Percentiles rank a stretch among this genome's conserved stretches.
Evolutionary conservation across 2,329 filamentous ascomycete genomes (phyloP).

Genomic region (Neonectria ditissima): DNA sequence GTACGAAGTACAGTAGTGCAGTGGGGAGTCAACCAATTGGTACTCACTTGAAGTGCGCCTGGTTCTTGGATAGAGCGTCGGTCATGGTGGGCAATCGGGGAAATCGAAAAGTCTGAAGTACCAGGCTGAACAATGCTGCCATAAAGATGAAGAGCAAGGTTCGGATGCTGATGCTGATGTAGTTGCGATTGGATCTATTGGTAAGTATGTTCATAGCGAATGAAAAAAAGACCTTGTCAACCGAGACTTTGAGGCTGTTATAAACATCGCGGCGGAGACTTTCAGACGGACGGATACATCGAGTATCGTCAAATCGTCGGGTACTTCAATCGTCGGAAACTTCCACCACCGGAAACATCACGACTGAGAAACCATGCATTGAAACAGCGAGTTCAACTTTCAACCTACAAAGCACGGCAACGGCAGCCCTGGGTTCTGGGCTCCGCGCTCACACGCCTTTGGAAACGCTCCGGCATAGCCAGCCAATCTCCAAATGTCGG

Average conservation of each 20-base stretch:
- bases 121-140: neutral
- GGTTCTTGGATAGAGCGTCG: constrained; percentile 50
- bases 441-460: constrained; percentile 4
- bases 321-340: constrained; percentile 8
- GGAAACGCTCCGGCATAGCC: constrained; percentile 1
- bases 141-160: neutral
- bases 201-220: neutral
- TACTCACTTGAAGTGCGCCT: constrained; percentile 58
- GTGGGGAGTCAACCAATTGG: constrained; percentile 12
- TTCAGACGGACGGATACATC: constrained; percentile 46
- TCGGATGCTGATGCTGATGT: neutral
- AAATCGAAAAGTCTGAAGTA: constrained; percentile 18
- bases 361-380: neutral
- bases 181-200: neutral
- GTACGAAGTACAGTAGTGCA: constrained; percentile 9
- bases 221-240: constrained; percentile 6
- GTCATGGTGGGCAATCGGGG: constrained; percentile 45
- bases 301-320: constrained; percentile 23
- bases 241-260: constrained; percentile 26
- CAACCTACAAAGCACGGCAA: too few relatives aligned
- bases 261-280: constrained; percentile 46
- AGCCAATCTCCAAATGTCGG: neutral
- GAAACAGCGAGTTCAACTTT: constrained; percentile 2
- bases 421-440: neutral
- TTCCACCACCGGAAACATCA: constrained; percentile 14